phyloP scores from a whole-genome alignment of 148 eudicot genomes.

The Limonium bicolor region DNA sequence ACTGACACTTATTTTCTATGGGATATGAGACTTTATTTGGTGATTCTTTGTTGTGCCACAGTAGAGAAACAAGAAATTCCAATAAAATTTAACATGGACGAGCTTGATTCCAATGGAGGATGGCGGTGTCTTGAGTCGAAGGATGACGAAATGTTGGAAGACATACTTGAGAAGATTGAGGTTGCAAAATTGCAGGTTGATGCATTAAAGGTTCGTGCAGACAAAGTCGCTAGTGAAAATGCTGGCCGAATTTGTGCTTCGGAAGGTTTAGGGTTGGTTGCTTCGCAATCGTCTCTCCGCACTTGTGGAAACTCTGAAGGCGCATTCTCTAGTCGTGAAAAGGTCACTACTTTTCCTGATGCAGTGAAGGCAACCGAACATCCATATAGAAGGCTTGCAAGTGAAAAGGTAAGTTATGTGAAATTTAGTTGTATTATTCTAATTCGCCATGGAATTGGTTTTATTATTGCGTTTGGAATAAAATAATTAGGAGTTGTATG shows the following conservation, averaged over 20 bases:
- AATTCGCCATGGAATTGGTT: neutral
- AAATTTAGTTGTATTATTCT: neutral
- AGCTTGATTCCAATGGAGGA: conserved; percentile 17
- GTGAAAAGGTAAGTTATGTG: conserved; percentile 28
- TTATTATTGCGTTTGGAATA: neutral
- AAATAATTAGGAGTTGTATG: neutral
- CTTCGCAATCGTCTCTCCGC: conserved; percentile 13
- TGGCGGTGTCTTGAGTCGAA: conserved; percentile 21
- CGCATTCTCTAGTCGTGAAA: conserved; percentile 23
- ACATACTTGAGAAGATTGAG: conserved; percentile 40
- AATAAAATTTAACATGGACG: conserved; percentile 14
- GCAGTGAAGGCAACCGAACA: conserved; percentile 21
- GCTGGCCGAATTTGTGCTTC: conserved; percentile 17
- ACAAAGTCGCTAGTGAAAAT: conserved; percentile 36
- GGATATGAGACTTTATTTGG: too few species aligned
- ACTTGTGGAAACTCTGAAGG: conserved; percentile 22
- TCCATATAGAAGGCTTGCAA: conserved; percentile 12
- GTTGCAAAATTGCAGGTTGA: conserved; percentile 21
- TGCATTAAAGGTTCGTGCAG: conserved; percentile 29
- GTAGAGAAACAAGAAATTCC: conserved; percentile 12
- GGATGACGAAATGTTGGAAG: conserved; percentile 36
- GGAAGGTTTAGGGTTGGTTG: conserved; percentile 18
- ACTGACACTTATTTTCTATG: too few species aligned
- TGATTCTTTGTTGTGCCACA: too few species aligned
- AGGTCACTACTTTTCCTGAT: conserved; percentile 16